phyloP scores from a whole-genome alignment of 305 asterid genomes.

The Petunia hybrid region DNA sequence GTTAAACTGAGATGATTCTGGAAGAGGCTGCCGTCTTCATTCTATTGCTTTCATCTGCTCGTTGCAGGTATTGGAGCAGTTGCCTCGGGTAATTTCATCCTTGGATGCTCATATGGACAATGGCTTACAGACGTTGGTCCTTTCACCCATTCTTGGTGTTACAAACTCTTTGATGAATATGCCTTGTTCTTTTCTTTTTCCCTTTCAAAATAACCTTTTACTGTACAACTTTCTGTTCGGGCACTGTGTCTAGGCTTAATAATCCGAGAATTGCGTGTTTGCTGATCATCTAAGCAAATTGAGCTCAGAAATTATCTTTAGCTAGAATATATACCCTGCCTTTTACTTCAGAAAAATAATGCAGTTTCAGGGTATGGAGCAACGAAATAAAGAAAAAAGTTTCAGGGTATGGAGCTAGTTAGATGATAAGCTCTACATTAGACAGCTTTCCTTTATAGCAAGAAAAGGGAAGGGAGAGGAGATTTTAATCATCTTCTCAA shows the following conservation, averaged over 20 bases:
- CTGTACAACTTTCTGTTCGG: slow-evolving; percentile 7
- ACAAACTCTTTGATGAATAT: not conserved
- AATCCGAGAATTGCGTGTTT: not conserved
- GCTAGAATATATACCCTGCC: not conserved
- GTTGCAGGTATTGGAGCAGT: slow-evolving; percentile 68
- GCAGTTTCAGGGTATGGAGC: not conserved
- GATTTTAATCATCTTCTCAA: not conserved
- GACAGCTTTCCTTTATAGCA: not conserved
- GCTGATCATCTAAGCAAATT: not conserved
- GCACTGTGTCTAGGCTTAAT: not conserved
- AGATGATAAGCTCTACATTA: not conserved
- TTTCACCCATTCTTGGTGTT: slow-evolving; percentile 3
- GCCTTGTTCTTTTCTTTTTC: not conserved
- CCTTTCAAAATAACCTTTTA: not conserved
- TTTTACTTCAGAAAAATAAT: slow-evolving; percentile 8
- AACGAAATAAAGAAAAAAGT: not conserved
- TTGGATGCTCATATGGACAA: slow-evolving; percentile 80
- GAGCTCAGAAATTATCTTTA: not conserved
- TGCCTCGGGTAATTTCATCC: slow-evolving; percentile 77
- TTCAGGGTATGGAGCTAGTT: slow-evolving; percentile 16
- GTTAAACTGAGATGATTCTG: slow-evolving; percentile 29
- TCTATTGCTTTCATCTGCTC: slow-evolving; percentile 33
- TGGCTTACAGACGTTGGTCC: slow-evolving; percentile 70
- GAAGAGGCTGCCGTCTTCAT: slow-evolving; percentile 33
- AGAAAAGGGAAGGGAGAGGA: slow-evolving; percentile 7